These are phyloP conservation scores for Aspergillus cejpii DNA, from an alignment of 2,329 filamentous ascomycete genomes.

Conservation along the genomic window DNA sequence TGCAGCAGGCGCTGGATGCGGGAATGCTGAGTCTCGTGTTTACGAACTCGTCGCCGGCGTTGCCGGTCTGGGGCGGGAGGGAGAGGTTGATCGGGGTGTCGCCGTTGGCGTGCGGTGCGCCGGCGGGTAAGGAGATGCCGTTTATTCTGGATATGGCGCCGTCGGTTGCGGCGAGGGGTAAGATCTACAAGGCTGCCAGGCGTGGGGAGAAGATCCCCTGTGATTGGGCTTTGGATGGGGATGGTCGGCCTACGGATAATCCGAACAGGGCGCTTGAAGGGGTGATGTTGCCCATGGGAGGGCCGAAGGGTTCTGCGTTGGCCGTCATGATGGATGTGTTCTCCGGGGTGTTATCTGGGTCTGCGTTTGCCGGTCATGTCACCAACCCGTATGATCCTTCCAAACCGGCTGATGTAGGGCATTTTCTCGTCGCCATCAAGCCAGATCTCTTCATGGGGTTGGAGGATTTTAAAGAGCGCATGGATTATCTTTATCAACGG, in stretches of 20 bases:
- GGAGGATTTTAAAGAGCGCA: constrained; percentile 59
- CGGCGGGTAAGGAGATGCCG: constrained; percentile 51
- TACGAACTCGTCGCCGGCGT: constrained; percentile 64
- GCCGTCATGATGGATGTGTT: constrained; percentile 88
- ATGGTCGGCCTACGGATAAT: constrained; percentile 65
- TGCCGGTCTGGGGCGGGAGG: constrained; percentile 64
- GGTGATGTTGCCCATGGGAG: constrained; percentile 81
- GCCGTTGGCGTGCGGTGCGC: constrained; percentile 68
- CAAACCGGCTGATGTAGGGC: constrained; percentile 62
- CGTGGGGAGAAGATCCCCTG: constrained; percentile 40
- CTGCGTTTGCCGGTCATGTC: constrained; percentile 71
- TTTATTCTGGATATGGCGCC: constrained; percentile 52
- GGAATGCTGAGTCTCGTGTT: constrained; percentile 65
- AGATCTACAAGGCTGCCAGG: constrained; percentile 42
- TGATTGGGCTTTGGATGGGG: constrained; percentile 66
- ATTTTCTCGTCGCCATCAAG: constrained; percentile 65
- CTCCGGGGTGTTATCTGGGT: constrained; percentile 67
- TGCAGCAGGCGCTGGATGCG: constrained; percentile 68
- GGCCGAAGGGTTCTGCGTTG: constrained; percentile 71
- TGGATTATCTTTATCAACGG: constrained; percentile 53
- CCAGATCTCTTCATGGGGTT: constrained; percentile 67
- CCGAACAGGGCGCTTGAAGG: constrained; percentile 64
- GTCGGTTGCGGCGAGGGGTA: constrained; percentile 41
- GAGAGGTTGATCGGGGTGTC: constrained; percentile 66
- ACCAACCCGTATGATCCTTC: constrained; percentile 69